Conservation (phyloP, 2,329 filamentous ascomycete genomes). For the Microdochium trichocladiopsis region DNA sequence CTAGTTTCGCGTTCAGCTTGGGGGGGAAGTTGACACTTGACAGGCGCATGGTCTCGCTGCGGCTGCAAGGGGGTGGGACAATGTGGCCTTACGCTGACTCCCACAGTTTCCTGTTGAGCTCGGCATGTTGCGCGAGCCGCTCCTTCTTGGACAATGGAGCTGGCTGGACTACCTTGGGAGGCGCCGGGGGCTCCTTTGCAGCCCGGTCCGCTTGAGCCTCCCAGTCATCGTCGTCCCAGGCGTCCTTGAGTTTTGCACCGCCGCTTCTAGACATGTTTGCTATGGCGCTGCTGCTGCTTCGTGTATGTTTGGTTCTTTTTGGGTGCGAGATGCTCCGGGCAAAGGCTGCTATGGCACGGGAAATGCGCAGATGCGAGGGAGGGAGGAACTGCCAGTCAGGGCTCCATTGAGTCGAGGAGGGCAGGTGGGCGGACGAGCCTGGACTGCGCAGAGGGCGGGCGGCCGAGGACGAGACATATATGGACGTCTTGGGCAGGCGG, state of each 20-base stretch:
- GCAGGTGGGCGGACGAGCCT: background rate
- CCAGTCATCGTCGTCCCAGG: slow-evolving; percentile 89
- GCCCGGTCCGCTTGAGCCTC: slow-evolving; percentile 64
- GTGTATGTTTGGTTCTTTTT: background rate
- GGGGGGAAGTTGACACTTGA: too few species aligned
- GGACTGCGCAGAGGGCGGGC: background rate
- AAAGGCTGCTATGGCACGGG: background rate
- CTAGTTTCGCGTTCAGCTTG: slow-evolving; percentile 41
- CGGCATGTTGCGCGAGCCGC: slow-evolving; percentile 70
- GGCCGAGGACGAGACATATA: background rate
- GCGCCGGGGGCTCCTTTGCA: slow-evolving; percentile 24
- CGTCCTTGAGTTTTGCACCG: slow-evolving; percentile 50
- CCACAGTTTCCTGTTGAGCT: slow-evolving; percentile 83
- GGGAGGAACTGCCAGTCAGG: background rate
- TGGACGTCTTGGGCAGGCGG: background rate
- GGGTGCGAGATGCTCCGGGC: background rate
- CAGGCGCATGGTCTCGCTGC: too few species aligned
- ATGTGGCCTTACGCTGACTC: slow-evolving; percentile 64
- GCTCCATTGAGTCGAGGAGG: background rate
- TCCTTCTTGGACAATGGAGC: slow-evolving; percentile 62
- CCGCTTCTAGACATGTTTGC: background rate
- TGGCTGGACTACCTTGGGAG: slow-evolving; percentile 24
- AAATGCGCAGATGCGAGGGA: background rate
- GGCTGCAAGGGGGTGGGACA: too few species aligned
- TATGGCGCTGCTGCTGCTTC: background rate